phyloP scores from a whole-genome alignment of 2,329 filamentous ascomycete genomes.

The Thielaviopsis punctulata region DNA sequence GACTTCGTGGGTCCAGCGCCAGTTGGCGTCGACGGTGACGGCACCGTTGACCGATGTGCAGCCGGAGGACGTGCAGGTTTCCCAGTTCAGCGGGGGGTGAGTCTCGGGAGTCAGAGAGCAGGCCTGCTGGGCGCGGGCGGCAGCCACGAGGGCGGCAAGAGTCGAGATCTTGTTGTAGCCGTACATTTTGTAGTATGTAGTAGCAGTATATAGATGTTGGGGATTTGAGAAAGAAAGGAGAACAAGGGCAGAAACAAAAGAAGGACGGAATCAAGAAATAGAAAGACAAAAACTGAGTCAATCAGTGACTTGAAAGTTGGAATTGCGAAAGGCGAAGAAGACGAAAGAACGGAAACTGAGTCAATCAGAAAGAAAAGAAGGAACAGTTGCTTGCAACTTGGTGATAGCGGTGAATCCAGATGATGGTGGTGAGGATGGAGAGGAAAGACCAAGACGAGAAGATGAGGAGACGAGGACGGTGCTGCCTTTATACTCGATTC shows the following conservation, averaged over 20 bases:
- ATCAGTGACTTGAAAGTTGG: background rate
- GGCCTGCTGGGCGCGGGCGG: slow-evolving; percentile 24
- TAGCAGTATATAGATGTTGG: too few relatives aligned
- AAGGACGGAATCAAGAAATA: background rate
- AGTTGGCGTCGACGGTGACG: slow-evolving; percentile 34
- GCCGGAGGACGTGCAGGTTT: slow-evolving; percentile 25
- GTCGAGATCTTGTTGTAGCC: slow-evolving; percentile 2
- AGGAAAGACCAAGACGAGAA: background rate
- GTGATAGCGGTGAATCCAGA: background rate
- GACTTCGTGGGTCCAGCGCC: slow-evolving; percentile 33
- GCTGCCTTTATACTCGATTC: background rate
- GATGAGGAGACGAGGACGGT: background rate
- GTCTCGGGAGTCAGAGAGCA: slow-evolving; percentile 23
- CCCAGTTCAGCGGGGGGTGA: slow-evolving; percentile 28
- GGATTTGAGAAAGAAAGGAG: too few relatives aligned
- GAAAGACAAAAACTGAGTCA: background rate
- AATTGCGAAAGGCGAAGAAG: background rate
- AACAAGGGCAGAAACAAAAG: background rate
- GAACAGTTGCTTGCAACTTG: slow-evolving; percentile 4
- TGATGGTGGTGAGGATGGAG: background rate
- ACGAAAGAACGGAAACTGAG: background rate
- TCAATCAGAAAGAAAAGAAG: slow-evolving; percentile 1
- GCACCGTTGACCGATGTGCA: slow-evolving; percentile 26
- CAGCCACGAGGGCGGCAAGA: slow-evolving; percentile 18
- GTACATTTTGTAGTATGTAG: slow-evolving; percentile 1